Evolutionary conservation across 331 rosid genomes (phyloP).

Genomic region (Rosa hybrid): DNA sequence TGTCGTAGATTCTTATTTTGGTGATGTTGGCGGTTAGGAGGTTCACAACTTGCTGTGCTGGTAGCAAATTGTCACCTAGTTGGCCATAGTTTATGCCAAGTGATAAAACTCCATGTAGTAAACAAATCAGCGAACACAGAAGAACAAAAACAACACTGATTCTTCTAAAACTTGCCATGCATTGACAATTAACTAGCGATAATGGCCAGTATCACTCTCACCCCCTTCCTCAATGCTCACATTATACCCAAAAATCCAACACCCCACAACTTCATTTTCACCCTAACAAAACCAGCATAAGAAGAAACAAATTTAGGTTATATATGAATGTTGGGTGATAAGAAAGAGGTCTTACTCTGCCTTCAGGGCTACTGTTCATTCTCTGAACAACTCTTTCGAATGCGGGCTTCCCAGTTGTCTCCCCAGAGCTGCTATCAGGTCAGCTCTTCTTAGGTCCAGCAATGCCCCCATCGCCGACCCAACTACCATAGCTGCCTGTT

Average conservation of each 20-base stretch:
- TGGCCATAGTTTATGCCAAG: too few species aligned
- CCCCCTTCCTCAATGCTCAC: background rate
- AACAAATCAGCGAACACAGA: background rate
- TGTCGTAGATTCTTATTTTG: too few species aligned
- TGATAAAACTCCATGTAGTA: background rate
- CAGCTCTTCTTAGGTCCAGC: conserved; percentile 90
- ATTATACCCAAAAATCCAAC: background rate
- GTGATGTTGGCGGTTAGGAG: too few species aligned
- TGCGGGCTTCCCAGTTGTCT: conserved; percentile 90
- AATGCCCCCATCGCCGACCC: conserved; percentile 90
- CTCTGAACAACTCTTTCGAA: conserved; percentile 79
- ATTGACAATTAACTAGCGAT: too few species aligned
- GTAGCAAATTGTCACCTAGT: too few species aligned
- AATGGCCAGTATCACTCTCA: background rate
- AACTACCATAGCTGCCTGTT: conserved; percentile 82
- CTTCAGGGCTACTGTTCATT: conserved; percentile 76
- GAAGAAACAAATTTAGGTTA: background rate
- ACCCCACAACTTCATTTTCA: background rate
- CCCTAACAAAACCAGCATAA: background rate
- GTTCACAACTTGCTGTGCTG: too few species aligned
- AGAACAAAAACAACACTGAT: background rate
- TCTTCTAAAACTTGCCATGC: background rate
- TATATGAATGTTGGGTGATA: background rate
- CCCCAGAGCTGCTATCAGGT: conserved; percentile 91
- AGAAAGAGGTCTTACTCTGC: conserved; percentile 41